phyloP scores from a whole-genome alignment of 805 yeast species.

The Candida vartiovaarae region DNA sequence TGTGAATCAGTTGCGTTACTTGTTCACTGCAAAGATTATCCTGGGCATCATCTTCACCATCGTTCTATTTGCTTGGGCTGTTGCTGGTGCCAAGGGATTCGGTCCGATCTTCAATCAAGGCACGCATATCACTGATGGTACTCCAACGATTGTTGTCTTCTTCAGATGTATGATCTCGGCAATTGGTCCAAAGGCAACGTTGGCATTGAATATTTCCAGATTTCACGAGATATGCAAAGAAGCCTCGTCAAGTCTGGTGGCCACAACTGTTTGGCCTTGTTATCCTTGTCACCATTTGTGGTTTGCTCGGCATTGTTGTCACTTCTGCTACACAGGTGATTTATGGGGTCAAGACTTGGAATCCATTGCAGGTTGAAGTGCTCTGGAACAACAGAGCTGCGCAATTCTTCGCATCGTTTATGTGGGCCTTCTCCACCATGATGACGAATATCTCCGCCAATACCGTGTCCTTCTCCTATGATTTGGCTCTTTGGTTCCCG shows the following conservation, averaged over 20 bases:
- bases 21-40: slow-evolving; percentile 28
- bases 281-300: slow-evolving; percentile 24
- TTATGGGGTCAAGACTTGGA: slow-evolving; percentile 36
- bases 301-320: slow-evolving; percentile 28
- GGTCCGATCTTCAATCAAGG: slow-evolving; percentile 22
- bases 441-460: slow-evolving; percentile 71
- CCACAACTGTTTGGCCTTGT: slow-evolving; percentile 27
- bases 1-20: slow-evolving; percentile 29
- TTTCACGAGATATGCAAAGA: slow-evolving; percentile 31
- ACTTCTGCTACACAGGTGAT: slow-evolving; percentile 30
- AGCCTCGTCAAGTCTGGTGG: slow-evolving; percentile 25
- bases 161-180: slow-evolving; percentile 25
- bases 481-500: slow-evolving; percentile 49
- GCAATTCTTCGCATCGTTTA: slow-evolving; percentile 16
- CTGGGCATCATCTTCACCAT: slow-evolving; percentile 26
- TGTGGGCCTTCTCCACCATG: slow-evolving; percentile 27
- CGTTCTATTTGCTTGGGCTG: slow-evolving; percentile 28
- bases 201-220: slow-evolving; percentile 33
- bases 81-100: slow-evolving; percentile 23
- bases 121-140: slow-evolving; percentile 18
- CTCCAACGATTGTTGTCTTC: slow-evolving; percentile 19
- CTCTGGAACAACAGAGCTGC: slow-evolving; percentile 25
- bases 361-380: slow-evolving; percentile 33
- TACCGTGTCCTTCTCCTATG: slow-evolving; percentile 55
- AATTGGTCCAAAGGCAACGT: slow-evolving; percentile 30